phyloP scores from a whole-genome alignment of 345 rosid species.

The Mercurialis annua region DNA sequence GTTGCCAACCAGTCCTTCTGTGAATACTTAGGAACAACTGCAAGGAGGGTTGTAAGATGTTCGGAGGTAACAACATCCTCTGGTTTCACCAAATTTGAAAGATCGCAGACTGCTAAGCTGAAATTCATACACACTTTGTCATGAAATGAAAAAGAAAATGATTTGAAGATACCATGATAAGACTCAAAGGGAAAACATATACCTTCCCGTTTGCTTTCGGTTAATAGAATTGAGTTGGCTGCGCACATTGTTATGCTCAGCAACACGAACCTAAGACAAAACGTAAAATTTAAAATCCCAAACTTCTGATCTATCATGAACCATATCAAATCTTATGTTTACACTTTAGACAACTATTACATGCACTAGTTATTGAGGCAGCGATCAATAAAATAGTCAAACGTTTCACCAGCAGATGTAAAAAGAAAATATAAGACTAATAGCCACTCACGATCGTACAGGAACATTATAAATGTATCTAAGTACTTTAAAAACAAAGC shows the following conservation, averaged over 20 bases:
- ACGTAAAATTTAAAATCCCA: background rate
- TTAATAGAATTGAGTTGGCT: constrained; percentile 95
- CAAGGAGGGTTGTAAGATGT: constrained; percentile 81
- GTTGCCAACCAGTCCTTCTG: constrained; percentile 97
- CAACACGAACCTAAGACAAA: constrained; percentile 78
- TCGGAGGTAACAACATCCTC: constrained; percentile 83
- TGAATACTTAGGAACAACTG: constrained; percentile 85
- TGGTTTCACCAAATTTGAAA: constrained; percentile 85
- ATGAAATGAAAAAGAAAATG: constrained; percentile 7
- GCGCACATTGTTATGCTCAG: constrained; percentile 90
- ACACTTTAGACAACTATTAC: background rate
- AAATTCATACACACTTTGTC: constrained; percentile 25
- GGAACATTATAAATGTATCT: background rate
- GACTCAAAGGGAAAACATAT: background rate
- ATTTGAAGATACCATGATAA: background rate
- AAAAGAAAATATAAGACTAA: background rate
- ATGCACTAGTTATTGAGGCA: background rate
- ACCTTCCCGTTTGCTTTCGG: constrained; percentile 99
- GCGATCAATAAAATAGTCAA: background rate
- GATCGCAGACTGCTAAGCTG: constrained; percentile 99
- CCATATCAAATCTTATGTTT: background rate
- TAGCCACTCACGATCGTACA: background rate
- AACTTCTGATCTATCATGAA: background rate
- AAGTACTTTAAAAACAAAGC: background rate
- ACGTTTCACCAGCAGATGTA: background rate